Percentiles rank a stretch among this genome's conserved stretches.
Evolutionary conservation across 192 early-diverging fungal genomes (phyloP).

Genomic region (Pilaira anomala): DNA sequence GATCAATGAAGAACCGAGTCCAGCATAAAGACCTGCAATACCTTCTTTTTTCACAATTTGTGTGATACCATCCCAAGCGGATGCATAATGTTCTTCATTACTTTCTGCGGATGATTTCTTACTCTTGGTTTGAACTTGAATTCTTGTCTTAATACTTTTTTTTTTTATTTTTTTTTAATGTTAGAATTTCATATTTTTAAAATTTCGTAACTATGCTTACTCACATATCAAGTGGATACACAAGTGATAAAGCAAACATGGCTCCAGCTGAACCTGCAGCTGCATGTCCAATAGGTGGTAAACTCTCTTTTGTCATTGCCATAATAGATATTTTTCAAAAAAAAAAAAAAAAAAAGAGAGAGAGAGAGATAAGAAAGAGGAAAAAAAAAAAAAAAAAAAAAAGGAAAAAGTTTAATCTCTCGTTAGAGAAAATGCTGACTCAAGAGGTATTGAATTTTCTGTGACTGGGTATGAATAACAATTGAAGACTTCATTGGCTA

Average conservation of each 20-base stretch:
- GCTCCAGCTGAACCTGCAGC: slow-evolving; percentile 88
- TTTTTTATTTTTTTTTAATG: too few species aligned
- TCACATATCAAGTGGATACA: slow-evolving; percentile 97
- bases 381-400: neutral
- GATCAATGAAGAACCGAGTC: slow-evolving; percentile 78
- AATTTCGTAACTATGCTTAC: slow-evolving; percentile 24
- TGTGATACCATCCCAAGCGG: slow-evolving; percentile 72
- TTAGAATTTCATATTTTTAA: neutral
- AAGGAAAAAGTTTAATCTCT: slow-evolving; percentile 3
- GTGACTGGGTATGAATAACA: slow-evolving; percentile 5
- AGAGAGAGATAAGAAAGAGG: slow-evolving; percentile 6
- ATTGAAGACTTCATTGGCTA: too few species aligned
- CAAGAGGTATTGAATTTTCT: slow-evolving; percentile 1
- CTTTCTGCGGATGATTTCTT: slow-evolving; percentile 25
- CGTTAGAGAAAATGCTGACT: slow-evolving; percentile 13
- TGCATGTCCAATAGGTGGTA: slow-evolving; percentile 89
- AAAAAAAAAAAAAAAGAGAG: neutral
- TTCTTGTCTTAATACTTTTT: slow-evolving; percentile 86
- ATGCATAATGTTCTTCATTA: slow-evolving; percentile 52
- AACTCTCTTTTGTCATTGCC: slow-evolving; percentile 29
- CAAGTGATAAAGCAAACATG: slow-evolving; percentile 83
- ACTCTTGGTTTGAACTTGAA: slow-evolving; percentile 85
- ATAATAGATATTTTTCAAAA: slow-evolving; percentile 1
- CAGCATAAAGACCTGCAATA: slow-evolving; percentile 82
- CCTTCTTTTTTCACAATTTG: slow-evolving; percentile 87